A percentile compares a stretch with the other conserved stretches of the same genome.
Evolutionary conservation across 108 stramenopile species (phyloP).

Genomic region (Aureococcus anophagefferens): DNA sequence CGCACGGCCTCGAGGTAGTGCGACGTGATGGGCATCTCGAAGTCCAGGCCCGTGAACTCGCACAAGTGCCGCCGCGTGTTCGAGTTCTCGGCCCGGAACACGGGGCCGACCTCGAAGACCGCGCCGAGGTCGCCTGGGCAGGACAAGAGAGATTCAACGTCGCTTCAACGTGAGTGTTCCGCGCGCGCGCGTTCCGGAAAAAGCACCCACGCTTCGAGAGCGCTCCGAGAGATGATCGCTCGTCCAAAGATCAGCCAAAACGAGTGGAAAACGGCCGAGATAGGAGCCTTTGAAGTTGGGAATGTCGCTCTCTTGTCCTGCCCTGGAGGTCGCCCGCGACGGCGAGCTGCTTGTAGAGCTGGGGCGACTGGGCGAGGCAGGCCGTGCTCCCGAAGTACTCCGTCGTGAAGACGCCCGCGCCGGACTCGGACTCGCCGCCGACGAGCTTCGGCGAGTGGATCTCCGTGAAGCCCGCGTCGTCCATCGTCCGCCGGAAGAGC

Average conservation of each 20-base stretch:
- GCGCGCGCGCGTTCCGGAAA: too few species aligned
- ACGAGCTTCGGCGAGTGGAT: constrained; percentile 92
- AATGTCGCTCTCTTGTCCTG: too few species aligned
- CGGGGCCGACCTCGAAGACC: constrained; percentile 92
- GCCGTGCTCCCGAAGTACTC: constrained; percentile 90
- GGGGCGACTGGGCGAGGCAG: constrained; percentile 93
- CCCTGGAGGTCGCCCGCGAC: constrained; percentile 86
- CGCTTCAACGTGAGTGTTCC: too few species aligned
- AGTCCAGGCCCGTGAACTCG: constrained; percentile 90
- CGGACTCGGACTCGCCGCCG: constrained; percentile 87
- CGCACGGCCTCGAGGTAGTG: constrained; percentile 88
- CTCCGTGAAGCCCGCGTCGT: constrained; percentile 77
- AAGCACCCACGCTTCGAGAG: too few species aligned
- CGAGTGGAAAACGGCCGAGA: too few species aligned
- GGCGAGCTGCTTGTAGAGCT: constrained; percentile 98
- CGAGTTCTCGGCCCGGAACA: constrained; percentile 92
- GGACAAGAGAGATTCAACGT: too few species aligned
- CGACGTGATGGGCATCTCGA: constrained; percentile 90
- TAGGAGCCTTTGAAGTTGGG: too few species aligned
- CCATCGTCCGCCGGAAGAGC: constrained; percentile 80
- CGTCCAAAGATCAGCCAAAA: too few species aligned
- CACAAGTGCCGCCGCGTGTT: constrained; percentile 86
- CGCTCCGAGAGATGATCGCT: too few species aligned
- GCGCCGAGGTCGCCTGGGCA: constrained; percentile 71
- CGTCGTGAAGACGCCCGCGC: constrained; percentile 89